phyloP scores from a whole-genome alignment of 164 flowering plant genomes.

The Stephania cephalantha region DNA sequence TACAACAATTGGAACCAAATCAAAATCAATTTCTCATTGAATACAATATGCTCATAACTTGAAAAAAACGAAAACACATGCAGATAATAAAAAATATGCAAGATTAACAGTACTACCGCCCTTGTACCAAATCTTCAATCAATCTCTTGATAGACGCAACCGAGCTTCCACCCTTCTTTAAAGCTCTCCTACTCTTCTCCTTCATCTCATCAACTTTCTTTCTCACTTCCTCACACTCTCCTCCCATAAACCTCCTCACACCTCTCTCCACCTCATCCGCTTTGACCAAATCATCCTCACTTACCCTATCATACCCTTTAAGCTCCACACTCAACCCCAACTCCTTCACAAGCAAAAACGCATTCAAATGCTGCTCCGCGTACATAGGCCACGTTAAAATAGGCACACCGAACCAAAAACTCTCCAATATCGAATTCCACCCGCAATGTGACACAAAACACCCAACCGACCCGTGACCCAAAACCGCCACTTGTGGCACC shows the following conservation, averaged over 20 bases:
- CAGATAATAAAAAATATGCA: no score
- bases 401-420: conserved; percentile 37
- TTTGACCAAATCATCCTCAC: conserved; percentile 6
- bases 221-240: conserved; percentile 1
- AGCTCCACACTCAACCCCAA: conserved; percentile 31
- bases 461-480: conserved; percentile 24
- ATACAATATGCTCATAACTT: no score
- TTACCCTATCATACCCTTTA: conserved; percentile 12
- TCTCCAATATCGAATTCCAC: conserved; percentile 38
- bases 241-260: conserved; percentile 19
- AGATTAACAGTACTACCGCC: no score
- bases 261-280: conserved; percentile 25
- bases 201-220: conserved; percentile 9
- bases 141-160: neutral
- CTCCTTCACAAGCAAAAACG: conserved; percentile 33
- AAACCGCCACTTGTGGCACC: conserved; percentile 32
- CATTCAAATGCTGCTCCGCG: conserved; percentile 35
- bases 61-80: no score
- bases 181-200: conserved; percentile 5
- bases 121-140: neutral
- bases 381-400: conserved; percentile 36
- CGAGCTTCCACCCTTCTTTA: conserved; percentile 9
- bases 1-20: no score
- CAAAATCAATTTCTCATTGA: no score
- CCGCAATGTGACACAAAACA: conserved; percentile 44